Base-by-base conservation (phyloP, 2,329 filamentous ascomycete species). In the Trichoderma lentiforme region DNA sequence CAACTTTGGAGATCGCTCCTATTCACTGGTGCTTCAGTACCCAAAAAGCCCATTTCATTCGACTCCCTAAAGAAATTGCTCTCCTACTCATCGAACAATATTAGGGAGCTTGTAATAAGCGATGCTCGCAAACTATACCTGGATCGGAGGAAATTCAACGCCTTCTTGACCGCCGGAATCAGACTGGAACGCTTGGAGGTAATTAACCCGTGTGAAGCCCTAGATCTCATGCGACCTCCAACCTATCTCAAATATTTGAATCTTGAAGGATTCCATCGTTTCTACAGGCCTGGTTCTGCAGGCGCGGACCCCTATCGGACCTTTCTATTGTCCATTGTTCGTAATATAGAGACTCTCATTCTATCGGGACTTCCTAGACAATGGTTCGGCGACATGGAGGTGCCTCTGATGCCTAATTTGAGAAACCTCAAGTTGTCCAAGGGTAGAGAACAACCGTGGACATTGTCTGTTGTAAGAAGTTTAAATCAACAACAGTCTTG, bases 401-500 rank as follows among this genome's bases (percentile, higher is more conserved):
- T 78, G 26, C 76, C 76, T 4, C 26, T 66, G 4, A 74, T 82
- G 71, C 77, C 79, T 3, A 75, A 75, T 4, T 70, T 82, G 32
- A 78, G 77, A 72, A 74, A 76, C 57, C 65, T 82, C 28, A 68
- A 24, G 30, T 32, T 72, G 11, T 12, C 21, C 18, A 68, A 57
- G 21, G 70, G 51, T 4, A 30, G 6, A 26, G n/a, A 47, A 5
- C 66, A 70, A 28, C 57, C 57, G 21, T 53, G 53, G 56, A 9
- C 30, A 21, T 53, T 70, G 5, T 51, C 66, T 28, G 15, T 70
- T 34, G 66, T 70, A 62, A 70, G 66, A 11, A 53, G 76, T n/a
- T 80, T 78, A 12, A 73, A 53, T 76, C 82, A 65, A 80, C 82
- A 62, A 73, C 82, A 3, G 79, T 76, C 74, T 71, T 82, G n/a